Conservation (phyloP, 495 filamentous ascomycete genomes). For the Monascus purpureus region DNA sequence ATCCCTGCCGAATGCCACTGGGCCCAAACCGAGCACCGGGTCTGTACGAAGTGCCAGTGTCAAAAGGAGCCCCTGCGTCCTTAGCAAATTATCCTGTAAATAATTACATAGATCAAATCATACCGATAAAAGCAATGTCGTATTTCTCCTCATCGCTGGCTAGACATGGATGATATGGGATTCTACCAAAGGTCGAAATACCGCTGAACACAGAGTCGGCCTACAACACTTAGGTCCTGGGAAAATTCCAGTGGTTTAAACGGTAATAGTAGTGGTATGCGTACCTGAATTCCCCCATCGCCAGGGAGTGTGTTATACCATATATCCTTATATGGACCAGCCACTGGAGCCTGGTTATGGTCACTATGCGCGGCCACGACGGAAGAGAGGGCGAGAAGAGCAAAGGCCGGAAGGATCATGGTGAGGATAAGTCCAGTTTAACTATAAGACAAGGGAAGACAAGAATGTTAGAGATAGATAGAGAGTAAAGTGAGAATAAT, state of each 20-base stretch:
- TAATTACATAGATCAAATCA: background rate
- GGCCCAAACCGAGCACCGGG: constrained; percentile 79
- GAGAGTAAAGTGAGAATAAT: too few relatives aligned
- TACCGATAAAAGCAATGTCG: constrained; percentile 73
- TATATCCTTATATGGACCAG: constrained; percentile 42
- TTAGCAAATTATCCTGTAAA: constrained; percentile 5
- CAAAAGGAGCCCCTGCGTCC: constrained; percentile 51
- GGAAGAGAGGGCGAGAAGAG: constrained; percentile 19
- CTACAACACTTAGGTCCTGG: constrained; percentile 26
- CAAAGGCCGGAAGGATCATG: constrained; percentile 10
- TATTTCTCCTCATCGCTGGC: constrained; percentile 53
- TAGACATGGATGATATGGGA: constrained; percentile 68
- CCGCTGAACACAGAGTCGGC: constrained; percentile 62
- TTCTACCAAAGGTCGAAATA: constrained; percentile 62
- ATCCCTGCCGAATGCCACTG: constrained; percentile 67
- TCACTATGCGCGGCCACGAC: constrained; percentile 35
- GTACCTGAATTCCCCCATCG: constrained; percentile 54
- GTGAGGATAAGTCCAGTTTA: too few relatives aligned
- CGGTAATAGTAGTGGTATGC: background rate
- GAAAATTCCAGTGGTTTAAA: too few relatives aligned
- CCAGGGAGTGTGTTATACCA: constrained; percentile 55
- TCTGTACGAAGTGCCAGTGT: constrained; percentile 60
- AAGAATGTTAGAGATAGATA: too few relatives aligned
- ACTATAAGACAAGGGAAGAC: too few relatives aligned
- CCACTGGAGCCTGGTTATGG: constrained; percentile 38